phyloP scores from a whole-genome alignment of 1,284 basidiomycete species.

The Chalciporus sp. region DNA sequence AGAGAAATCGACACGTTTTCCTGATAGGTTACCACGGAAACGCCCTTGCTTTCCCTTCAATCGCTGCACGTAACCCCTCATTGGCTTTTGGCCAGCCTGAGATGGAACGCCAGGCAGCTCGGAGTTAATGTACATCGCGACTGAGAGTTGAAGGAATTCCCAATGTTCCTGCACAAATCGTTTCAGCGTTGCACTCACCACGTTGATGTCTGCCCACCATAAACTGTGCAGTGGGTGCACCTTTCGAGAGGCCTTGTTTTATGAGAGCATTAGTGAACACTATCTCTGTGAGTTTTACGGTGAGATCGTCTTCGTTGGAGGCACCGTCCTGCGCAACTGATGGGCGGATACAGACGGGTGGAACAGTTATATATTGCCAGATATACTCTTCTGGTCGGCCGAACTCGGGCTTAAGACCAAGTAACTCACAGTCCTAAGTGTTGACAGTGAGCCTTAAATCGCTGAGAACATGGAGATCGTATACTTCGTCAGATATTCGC shows the following conservation, averaged over 20 bases:
- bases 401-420: slow-evolving; percentile 87
- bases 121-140: slow-evolving; percentile 99
- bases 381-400: slow-evolving; percentile 97
- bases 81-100: slow-evolving; percentile 86
- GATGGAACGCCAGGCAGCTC: slow-evolving; percentile 92
- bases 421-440: slow-evolving; percentile 86
- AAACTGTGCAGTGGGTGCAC: slow-evolving; percentile 85
- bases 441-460: slow-evolving; percentile 1
- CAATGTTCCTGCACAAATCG: slow-evolving; percentile 80
- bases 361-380: slow-evolving; percentile 99
- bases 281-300: slow-evolving; percentile 97
- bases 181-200: slow-evolving; percentile 7
- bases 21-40: slow-evolving; percentile 97
- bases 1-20: slow-evolving; percentile 99
- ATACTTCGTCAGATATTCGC: slow-evolving; percentile 88
- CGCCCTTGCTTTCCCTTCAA: slow-evolving; percentile 99
- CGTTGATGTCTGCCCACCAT: slow-evolving; percentile 60
- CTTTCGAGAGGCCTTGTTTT: slow-evolving; percentile 87
- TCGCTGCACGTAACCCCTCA: slow-evolving; percentile 96
- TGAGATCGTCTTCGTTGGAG: slow-evolving; percentile 98
- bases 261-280: slow-evolving; percentile 95
- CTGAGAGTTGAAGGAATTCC: slow-evolving; percentile 94
- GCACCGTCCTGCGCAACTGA: slow-evolving; percentile 97
- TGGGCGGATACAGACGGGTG: slow-evolving; percentile 96
- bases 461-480: slow-evolving; percentile 18